Evolutionary conservation across 176 grass and related monocot species (phyloP).

Genomic region (Cenchrus purpureus): DNA sequence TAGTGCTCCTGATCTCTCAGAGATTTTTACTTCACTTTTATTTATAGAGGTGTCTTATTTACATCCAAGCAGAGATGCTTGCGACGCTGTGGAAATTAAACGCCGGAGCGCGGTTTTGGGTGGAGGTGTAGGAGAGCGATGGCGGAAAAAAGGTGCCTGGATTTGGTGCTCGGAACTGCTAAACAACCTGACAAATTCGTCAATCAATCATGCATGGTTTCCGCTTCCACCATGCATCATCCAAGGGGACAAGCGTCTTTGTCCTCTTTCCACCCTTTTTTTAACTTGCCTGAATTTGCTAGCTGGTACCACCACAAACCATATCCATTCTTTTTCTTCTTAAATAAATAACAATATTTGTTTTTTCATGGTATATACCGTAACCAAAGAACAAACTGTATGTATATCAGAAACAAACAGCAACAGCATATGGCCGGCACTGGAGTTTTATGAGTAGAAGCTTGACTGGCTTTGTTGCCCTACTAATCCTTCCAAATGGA

Average conservation of each 20-base stretch:
- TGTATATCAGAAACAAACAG: no score
- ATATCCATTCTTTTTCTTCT: not conserved
- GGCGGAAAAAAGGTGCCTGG: not conserved
- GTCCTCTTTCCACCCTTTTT: slow-evolving; percentile 29
- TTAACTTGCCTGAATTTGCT: not conserved
- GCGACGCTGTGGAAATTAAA: not conserved
- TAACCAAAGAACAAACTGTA: not conserved
- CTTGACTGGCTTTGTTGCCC: not conserved
- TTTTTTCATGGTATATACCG: not conserved
- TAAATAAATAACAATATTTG: not conserved
- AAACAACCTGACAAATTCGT: slow-evolving; percentile 50
- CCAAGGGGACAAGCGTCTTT: slow-evolving; percentile 37
- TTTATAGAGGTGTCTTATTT: no score
- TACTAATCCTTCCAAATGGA: slow-evolving; percentile 26
- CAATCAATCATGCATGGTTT: slow-evolving; percentile 44
- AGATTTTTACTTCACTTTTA: not conserved
- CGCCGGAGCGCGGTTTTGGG: not conserved
- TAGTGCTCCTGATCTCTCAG: not conserved
- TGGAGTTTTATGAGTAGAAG: not conserved
- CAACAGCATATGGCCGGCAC: not conserved
- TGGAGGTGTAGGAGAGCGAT: not conserved
- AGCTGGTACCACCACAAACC: not conserved
- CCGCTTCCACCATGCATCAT: slow-evolving; percentile 34
- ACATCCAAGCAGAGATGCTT: not conserved
- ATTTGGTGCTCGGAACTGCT: slow-evolving; percentile 27